A percentile compares a stretch with the other conserved stretches of the same genome.
Evolutionary conservation across 306 rosid species (phyloP).

Genomic region (Senna tora): DNA sequence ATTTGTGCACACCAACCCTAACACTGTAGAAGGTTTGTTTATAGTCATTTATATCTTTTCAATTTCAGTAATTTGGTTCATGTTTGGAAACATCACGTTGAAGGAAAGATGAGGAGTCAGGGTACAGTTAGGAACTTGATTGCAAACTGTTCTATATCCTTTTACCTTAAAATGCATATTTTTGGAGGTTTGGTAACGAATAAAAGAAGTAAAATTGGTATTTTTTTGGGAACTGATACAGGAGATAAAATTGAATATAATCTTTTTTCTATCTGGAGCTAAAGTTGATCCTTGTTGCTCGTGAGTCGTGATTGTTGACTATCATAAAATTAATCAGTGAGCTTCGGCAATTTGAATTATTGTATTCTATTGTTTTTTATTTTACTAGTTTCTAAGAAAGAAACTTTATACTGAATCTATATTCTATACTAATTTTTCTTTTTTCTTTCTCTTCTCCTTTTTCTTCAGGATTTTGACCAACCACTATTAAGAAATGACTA

Average conservation of each 20-base stretch:
- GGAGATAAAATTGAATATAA: neutral
- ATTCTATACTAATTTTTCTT: neutral
- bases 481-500: constrained; percentile 27
- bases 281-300: constrained; percentile 20
- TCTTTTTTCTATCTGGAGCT: constrained; percentile 15
- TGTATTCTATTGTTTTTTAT: neutral
- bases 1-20: constrained; percentile 62
- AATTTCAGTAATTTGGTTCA: neutral
- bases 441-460: neutral
- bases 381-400: constrained; percentile 16
- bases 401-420: neutral
- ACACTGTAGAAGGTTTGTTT: constrained; percentile 51
- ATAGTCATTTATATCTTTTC: neutral
- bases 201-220: neutral
- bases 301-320: neutral
- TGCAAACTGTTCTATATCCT: neutral
- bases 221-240: neutral
- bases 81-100: constrained; percentile 12
- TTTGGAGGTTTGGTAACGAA: constrained; percentile 10
- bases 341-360: constrained; percentile 11
- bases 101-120: constrained; percentile 12
- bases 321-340: constrained; percentile 2
- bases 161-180: neutral
- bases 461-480: constrained; percentile 40
- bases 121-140: constrained; percentile 20